Evolutionary conservation across 805 yeast species (phyloP).

Genomic region (Cyberlindnera japonica): DNA sequence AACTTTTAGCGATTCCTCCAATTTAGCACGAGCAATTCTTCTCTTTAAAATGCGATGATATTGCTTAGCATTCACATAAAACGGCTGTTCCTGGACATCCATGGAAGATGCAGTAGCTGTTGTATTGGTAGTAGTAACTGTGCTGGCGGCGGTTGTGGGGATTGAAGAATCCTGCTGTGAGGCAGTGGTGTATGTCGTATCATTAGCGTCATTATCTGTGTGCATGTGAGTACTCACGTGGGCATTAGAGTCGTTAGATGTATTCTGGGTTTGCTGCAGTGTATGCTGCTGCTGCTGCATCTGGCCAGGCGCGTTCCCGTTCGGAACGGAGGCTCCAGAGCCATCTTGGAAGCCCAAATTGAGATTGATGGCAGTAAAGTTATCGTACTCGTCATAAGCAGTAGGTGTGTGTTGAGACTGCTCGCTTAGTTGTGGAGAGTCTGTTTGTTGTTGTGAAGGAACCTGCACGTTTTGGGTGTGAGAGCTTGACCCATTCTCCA

Average conservation of each 20-base stretch:
- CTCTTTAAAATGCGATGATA: conserved; percentile 92
- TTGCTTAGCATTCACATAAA: conserved; percentile 96
- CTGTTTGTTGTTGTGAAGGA: not conserved
- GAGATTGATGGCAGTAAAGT: conserved; percentile 20
- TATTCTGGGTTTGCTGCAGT: conserved; percentile 3
- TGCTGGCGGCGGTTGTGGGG: not conserved
- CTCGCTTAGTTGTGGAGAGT: conserved; percentile 2
- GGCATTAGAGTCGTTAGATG: conserved; percentile 8
- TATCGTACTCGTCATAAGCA: conserved; percentile 19
- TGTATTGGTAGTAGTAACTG: not conserved
- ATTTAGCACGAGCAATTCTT: conserved; percentile 86
- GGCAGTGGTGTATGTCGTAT: conserved; percentile 5
- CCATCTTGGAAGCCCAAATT: conserved; percentile 16
- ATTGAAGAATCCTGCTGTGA: not conserved
- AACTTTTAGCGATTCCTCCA: conserved; percentile 83
- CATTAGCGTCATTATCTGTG: conserved; percentile 2
- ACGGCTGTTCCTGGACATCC: conserved; percentile 67
- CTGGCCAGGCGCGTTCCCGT: conserved; percentile 1
- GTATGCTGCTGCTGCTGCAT: conserved; percentile 4
- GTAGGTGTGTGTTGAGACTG: conserved; percentile 5
- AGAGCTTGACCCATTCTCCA: conserved; percentile 4
- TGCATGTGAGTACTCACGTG: conserved; percentile 6
- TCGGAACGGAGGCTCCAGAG: not conserved
- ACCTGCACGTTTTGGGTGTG: conserved; percentile 5
- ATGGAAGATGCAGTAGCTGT: conserved; percentile 2